Evolutionary conservation across 345 rosid species (phyloP).

Genomic region (Populus deltoides): DNA sequence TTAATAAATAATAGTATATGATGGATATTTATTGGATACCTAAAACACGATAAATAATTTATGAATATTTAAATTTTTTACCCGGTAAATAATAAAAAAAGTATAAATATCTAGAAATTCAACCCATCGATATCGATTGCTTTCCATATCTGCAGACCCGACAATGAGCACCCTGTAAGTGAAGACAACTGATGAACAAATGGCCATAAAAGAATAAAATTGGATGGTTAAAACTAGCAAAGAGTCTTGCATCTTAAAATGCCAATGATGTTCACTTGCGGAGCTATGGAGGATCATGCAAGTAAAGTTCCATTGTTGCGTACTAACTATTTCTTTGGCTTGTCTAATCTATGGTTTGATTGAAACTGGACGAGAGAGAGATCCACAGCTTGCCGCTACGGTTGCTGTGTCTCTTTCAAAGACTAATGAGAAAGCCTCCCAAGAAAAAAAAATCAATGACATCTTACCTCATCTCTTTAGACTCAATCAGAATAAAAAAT

Average conservation of each 20-base stretch:
- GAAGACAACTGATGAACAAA: not conserved
- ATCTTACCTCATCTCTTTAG: constrained; percentile 29
- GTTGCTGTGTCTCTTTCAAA: not conserved
- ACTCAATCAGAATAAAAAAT: not conserved
- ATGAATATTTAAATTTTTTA: too few species aligned
- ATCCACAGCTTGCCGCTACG: not conserved
- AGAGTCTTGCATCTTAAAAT: not conserved
- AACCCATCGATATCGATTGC: too few species aligned
- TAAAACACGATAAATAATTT: too few species aligned
- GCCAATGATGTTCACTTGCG: not conserved
- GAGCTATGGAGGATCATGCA: not conserved
- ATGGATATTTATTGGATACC: too few species aligned
- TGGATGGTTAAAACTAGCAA: not conserved
- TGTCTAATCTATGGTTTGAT: not conserved
- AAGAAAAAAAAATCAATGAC: constrained; percentile 6
- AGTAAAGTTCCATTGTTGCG: too few species aligned
- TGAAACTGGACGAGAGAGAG: not conserved
- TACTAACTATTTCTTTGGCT: not conserved
- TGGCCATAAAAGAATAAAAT: not conserved
- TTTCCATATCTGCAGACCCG: not conserved
- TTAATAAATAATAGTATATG: too few species aligned
- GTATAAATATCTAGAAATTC: too few species aligned
- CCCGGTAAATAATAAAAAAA: fast-evolving
- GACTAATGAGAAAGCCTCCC: not conserved
- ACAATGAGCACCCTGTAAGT: not conserved